Evolutionary conservation across 768 basidiomycete genomes (phyloP), one percentile per base, ranked within the genome.

Genomic region (Suillus americanus): DNA sequence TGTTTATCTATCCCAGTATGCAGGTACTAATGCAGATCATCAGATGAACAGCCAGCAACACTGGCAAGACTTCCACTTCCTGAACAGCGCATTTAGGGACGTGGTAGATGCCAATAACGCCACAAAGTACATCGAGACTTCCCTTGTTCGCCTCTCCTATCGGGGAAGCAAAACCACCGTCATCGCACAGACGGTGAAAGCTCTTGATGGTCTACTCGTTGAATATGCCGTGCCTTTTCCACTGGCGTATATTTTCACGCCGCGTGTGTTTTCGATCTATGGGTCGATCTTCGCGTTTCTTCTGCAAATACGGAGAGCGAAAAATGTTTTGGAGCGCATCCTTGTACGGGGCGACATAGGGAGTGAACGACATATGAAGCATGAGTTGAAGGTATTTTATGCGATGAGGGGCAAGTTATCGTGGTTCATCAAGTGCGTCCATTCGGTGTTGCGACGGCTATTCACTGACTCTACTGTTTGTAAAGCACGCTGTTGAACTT

Each of bases 161-260:
- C 81, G 86, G 23, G 85, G 87, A 28, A 75, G 71, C 61, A 82
- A 79, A 65, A 81, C 81, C 14, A 73, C 75, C 23, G 75, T 75
- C n/a, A 81, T 84, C 37, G 74, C 74, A 30, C 79, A 82, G 50
- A 90, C 86, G 1, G 83, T 93, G 46, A 83, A 82, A 70, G 85
- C 85, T 1, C 81, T 94, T 25, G 86, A 89, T 38, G 89, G 86
- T 0, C 78, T 95, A 12, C 74, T 80, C 12, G 78, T 90, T n/a
- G 92, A 94, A 79, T 95, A 94, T 67, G 86, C 89, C 7, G 82
- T 90, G 2, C 90, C 93, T 1, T 94, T 92, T 69, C 92, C 93
- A 5, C 73, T 94, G 70, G 88, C 87, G 2, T 94, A 94, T 72
- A 83, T 94, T 55, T 91, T 93, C 68, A 83, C 84, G 6, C 85